These are phyloP conservation scores for Epichloe coenophiala DNA, from an alignment of 2,329 filamentous ascomycete species.

Conservation along the genomic window DNA sequence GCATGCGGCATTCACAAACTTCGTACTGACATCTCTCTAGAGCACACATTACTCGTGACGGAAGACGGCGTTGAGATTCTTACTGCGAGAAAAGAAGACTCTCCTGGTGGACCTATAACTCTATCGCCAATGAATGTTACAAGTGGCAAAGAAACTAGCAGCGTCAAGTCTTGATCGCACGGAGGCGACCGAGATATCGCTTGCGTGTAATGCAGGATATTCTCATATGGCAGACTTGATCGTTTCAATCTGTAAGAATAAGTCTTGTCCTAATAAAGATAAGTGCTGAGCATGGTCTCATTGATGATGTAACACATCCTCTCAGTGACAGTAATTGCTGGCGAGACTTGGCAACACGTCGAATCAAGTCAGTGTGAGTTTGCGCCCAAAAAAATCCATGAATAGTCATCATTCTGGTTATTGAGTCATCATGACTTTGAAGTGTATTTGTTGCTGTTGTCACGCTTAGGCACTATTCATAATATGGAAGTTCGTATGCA, in stretches of 20 bases:
- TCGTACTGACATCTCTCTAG: slow-evolving; percentile 21
- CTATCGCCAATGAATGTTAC: slow-evolving; percentile 29
- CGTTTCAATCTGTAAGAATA: too few relatives aligned
- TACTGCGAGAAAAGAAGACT: slow-evolving; percentile 58
- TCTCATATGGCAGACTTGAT: too few relatives aligned
- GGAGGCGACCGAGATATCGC: too few relatives aligned
- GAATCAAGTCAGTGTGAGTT: too few relatives aligned
- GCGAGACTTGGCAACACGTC: too few relatives aligned
- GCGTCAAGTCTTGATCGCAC: not conserved
- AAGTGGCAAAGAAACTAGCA: slow-evolving; percentile 4
- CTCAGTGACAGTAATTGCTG: too few relatives aligned
- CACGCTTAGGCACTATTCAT: not conserved
- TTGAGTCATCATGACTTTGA: not conserved
- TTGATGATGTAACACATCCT: too few relatives aligned
- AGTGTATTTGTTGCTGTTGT: not conserved
- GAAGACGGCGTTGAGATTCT: slow-evolving; percentile 71
- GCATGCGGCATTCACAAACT: not conserved
- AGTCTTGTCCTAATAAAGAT: too few relatives aligned
- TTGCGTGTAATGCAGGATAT: too few relatives aligned
- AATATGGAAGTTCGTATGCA: too few relatives aligned
- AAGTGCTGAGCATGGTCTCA: too few relatives aligned
- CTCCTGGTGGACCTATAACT: slow-evolving; percentile 59
- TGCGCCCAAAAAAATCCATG: not conserved
- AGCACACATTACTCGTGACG: slow-evolving; percentile 74
- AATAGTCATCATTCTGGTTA: not conserved